Percentiles rank a stretch among this genome's conserved stretches.
These are phyloP conservation scores for Fusarium tuaranense DNA, from an alignment of 2,329 filamentous ascomycete genomes.

Conservation along the genomic window DNA sequence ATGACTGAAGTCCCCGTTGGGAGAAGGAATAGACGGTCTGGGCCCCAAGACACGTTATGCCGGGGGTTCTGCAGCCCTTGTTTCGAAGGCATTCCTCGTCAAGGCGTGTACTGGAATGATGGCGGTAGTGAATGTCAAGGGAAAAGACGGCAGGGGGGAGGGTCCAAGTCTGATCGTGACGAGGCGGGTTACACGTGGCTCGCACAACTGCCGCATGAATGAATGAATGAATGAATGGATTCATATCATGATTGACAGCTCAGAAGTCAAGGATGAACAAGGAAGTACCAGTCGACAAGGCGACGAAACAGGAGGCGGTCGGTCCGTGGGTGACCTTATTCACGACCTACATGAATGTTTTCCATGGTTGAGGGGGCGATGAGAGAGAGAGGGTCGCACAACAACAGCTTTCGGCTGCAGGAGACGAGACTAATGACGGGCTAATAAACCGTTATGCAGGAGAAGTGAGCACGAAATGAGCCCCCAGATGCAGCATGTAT, in stretches of 20 bases:
- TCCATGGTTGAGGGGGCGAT: background rate
- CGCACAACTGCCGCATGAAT: conserved; percentile 8
- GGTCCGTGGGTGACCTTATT: background rate
- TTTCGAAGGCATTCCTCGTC: conserved; percentile 33
- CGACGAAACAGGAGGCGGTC: background rate
- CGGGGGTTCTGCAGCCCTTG: conserved; percentile 24
- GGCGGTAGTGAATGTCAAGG: conserved; percentile 19
- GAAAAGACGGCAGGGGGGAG: conserved; percentile 12
- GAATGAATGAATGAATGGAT: background rate
- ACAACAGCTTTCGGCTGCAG: background rate
- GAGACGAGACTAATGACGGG: background rate
- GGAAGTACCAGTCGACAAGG: background rate
- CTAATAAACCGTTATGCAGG: conserved; percentile 8
- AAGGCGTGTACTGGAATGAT: conserved; percentile 24
- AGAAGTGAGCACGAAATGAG: conserved; percentile 1
- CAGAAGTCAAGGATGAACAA: background rate
- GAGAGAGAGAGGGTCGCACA: background rate
- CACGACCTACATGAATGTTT: background rate
- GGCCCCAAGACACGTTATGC: conserved; percentile 5
- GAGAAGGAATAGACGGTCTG: background rate
- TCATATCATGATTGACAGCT: conserved; percentile 5
- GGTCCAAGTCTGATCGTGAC: background rate
- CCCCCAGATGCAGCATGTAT: background rate
- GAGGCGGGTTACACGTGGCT: conserved; percentile 26
- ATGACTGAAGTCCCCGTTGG: background rate